Percentiles rank a stretch among this genome's conserved stretches.
Conservation (phyloP, 129 eudicot species). For the Kitagawia praeruptora region DNA sequence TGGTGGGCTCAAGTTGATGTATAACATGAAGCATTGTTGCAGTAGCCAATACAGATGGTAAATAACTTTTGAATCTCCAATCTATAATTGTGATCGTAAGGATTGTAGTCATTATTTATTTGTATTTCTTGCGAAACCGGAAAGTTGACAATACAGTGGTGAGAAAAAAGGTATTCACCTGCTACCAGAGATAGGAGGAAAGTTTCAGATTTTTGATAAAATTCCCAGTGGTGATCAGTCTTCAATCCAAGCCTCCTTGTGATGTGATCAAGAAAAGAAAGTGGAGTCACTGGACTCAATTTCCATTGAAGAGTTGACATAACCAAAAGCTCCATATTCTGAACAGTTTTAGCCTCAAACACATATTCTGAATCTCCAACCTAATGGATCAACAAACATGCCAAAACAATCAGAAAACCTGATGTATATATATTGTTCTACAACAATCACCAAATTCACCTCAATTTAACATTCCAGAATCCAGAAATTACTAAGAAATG, state of each 20-base stretch:
- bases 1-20: conserved; percentile 47
- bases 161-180: conserved; percentile 29
- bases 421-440: too few relatives aligned
- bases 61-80: conserved; percentile 44
- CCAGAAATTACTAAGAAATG: background rate
- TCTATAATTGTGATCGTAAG: conserved; percentile 26
- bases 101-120: background rate
- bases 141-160: background rate
- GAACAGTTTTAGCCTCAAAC: conserved; percentile 71
- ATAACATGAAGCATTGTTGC: conserved; percentile 68
- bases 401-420: background rate
- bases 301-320: conserved; percentile 82
- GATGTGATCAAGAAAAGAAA: conserved; percentile 83
- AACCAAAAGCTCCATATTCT: conserved; percentile 87
- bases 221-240: conserved; percentile 54
- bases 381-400: conserved; percentile 13
- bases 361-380: conserved; percentile 45
- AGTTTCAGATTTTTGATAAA: conserved; percentile 55
- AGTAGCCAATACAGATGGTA: conserved; percentile 75
- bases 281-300: conserved; percentile 85
- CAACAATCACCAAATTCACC: too few relatives aligned
- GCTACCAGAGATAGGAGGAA: conserved; percentile 45
- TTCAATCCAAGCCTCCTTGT: conserved; percentile 81
- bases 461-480: background rate
- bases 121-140: background rate